Evolutionary conservation across 78 protist species (phyloP), one percentile per base, ranked within the genome.

Genomic region (Tieghemostelium lacteum): DNA sequence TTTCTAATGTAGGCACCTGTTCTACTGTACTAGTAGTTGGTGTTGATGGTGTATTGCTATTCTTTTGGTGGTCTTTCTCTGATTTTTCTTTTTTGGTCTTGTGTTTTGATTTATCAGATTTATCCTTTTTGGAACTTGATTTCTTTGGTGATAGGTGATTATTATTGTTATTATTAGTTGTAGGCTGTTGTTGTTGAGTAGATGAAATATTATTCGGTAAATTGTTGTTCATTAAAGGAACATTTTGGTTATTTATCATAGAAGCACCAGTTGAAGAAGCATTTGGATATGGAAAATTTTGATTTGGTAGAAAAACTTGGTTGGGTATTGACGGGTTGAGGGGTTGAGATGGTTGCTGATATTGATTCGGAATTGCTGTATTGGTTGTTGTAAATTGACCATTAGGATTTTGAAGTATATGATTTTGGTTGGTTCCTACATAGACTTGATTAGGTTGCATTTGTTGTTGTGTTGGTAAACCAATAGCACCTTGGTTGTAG

Each of bases 391-490:
- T 65, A 16, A 20, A 31, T 2, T 24, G 50, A 54, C 66, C 0
- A 26, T 26, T 52, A 52, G 78, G 8, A 7, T 36, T 50, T 12
- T 50, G 4, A 22, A 12, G 22, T n/a, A 33, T 42, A 49, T 31
- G 28, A 10, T 52, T 28, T 60, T 20, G 10, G 39, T 70, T 50
- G 76, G n/a, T n/a, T 33, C 8, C 67, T 57, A 33, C 67, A 20
- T 52, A 6, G 17, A 20, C 31, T 14, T 71, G 60, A 3, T 45
- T 10, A 5, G 71, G 49, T 64, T 3, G 19, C 3, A 37, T 1
- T 64, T 3, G 78, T 72, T 72, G 78, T 1, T 28, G 62, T 33
- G 28, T 28, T 70, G 45, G 29, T 70, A 40, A 24, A 17, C 42
- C 20, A 24, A 57, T 45, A 37, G 39, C 20, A 33, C 67, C 7